Percentiles rank a stretch among this genome's conserved stretches.
phyloP scores from a whole-genome alignment of 2,329 filamentous ascomycete species.

The Sclerotinia glacialis region DNA sequence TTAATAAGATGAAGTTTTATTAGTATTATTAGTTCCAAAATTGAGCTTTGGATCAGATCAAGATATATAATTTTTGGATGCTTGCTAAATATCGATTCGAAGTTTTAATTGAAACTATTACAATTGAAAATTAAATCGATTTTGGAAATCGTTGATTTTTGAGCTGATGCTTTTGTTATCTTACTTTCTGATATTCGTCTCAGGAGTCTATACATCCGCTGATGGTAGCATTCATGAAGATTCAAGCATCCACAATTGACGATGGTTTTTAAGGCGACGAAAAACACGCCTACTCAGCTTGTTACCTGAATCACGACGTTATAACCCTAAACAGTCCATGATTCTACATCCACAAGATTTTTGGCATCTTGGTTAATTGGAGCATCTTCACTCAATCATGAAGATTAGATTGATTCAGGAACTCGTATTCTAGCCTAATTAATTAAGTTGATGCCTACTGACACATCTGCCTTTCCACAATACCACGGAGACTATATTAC shows the following conservation, averaged over 20 bases:
- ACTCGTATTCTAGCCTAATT: conserved; percentile 10
- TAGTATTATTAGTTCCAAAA: too few species aligned
- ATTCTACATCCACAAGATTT: background rate
- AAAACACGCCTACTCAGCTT: background rate
- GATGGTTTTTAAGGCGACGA: background rate
- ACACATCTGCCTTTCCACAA: background rate
- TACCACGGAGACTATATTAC: conserved; percentile 11
- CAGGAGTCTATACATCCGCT: background rate
- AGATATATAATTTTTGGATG: too few species aligned
- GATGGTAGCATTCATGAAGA: background rate
- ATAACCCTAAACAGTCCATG: background rate
- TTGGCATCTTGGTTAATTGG: too few species aligned
- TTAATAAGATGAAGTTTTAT: too few species aligned
- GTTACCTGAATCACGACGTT: background rate
- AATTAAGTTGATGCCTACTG: background rate
- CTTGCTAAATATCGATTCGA: too few species aligned
- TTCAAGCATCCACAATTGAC: too few species aligned
- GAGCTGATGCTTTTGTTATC: too few species aligned
- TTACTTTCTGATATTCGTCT: background rate
- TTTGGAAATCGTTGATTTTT: background rate
- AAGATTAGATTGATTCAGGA: background rate
- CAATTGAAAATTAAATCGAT: too few species aligned
- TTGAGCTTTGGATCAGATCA: too few species aligned
- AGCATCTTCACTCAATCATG: background rate
- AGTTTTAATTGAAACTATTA: too few species aligned